Conservation (phyloP, 2,329 filamentous ascomycete genomes). For the Didymella keratinophila region DNA sequence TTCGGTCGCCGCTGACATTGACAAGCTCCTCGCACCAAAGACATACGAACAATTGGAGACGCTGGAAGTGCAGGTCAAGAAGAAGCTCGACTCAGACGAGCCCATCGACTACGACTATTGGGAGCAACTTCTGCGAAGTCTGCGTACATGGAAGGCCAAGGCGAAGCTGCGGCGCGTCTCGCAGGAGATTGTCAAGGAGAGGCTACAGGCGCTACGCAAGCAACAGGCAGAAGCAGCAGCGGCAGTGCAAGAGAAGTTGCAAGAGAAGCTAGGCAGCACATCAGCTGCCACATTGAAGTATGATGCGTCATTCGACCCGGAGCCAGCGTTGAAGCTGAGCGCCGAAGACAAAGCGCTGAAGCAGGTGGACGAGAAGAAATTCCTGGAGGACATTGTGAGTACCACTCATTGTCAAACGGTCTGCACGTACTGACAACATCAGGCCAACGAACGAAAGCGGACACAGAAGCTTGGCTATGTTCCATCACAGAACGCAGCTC, state of each 20-base stretch:
- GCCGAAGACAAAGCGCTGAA: slow-evolving; percentile 69
- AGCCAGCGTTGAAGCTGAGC: slow-evolving; percentile 70
- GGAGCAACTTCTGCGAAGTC: slow-evolving; percentile 86
- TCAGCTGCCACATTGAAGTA: slow-evolving; percentile 30
- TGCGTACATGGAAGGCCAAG: slow-evolving; percentile 91
- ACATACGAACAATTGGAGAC: slow-evolving; percentile 84
- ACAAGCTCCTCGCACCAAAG: slow-evolving; percentile 86
- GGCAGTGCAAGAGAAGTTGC: slow-evolving; percentile 61
- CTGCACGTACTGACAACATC: slow-evolving; percentile 4
- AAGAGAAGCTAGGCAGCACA: slow-evolving; percentile 51
- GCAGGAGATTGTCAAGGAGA: slow-evolving; percentile 74
- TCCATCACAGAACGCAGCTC: slow-evolving; percentile 61
- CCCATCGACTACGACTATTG: slow-evolving; percentile 97
- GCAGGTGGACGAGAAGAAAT: slow-evolving; percentile 65
- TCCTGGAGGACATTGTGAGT: slow-evolving; percentile 64
- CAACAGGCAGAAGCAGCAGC: slow-evolving; percentile 73
- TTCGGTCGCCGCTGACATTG: slow-evolving; percentile 86
- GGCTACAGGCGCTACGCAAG: slow-evolving; percentile 70
- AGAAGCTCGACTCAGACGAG: slow-evolving; percentile 86
- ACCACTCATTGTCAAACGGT: neutral
- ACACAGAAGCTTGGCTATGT: slow-evolving; percentile 72
- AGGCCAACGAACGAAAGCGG: slow-evolving; percentile 66
- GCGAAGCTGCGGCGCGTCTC: slow-evolving; percentile 82
- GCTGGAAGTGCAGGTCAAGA: slow-evolving; percentile 84
- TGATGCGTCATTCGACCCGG: slow-evolving; percentile 65